Conservation (phyloP, 1,284 basidiomycete genomes). For the Cutaneotrichosporon sp. region DNA sequence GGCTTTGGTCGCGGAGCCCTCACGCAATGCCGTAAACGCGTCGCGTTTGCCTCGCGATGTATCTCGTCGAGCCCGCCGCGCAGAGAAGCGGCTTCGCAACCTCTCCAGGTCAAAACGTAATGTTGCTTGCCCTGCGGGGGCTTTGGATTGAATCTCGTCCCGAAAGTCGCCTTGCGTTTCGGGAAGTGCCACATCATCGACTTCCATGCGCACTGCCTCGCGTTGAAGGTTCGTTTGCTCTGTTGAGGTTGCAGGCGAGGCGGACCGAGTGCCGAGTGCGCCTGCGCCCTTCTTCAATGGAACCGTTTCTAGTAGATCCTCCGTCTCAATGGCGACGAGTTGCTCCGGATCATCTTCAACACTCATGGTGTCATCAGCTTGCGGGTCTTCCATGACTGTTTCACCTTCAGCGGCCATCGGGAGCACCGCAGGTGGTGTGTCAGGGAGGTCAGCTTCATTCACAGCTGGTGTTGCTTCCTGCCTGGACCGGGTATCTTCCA, state of each 20-base stretch:
- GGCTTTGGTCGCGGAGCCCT: constrained; percentile 25
- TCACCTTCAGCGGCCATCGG: too few relatives aligned
- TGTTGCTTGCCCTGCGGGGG: constrained; percentile 32
- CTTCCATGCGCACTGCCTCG: constrained; percentile 5
- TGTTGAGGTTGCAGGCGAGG: neutral
- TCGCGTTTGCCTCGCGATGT: constrained; percentile 16
- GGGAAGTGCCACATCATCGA: neutral
- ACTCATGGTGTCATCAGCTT: too few relatives aligned
- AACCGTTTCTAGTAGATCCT: too few relatives aligned
- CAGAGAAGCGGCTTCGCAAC: constrained; percentile 24
- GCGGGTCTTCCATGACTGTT: too few relatives aligned
- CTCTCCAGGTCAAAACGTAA: constrained; percentile 36
- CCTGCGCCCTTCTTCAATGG: too few relatives aligned
- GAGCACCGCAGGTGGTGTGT: too few relatives aligned
- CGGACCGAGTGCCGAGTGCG: too few relatives aligned
- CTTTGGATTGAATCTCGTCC: constrained; percentile 35
- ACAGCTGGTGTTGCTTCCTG: too few relatives aligned
- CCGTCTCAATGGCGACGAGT: too few relatives aligned
- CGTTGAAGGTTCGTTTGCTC: neutral
- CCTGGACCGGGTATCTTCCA: too few relatives aligned
- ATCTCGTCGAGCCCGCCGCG: neutral
- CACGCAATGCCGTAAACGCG: constrained; percentile 21
- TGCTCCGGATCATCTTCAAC: too few relatives aligned
- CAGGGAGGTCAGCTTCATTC: too few relatives aligned
- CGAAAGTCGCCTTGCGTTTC: constrained; percentile 22